phyloP scores from a whole-genome alignment of 2,329 filamentous ascomycete species.

The Phialophora tarda region DNA sequence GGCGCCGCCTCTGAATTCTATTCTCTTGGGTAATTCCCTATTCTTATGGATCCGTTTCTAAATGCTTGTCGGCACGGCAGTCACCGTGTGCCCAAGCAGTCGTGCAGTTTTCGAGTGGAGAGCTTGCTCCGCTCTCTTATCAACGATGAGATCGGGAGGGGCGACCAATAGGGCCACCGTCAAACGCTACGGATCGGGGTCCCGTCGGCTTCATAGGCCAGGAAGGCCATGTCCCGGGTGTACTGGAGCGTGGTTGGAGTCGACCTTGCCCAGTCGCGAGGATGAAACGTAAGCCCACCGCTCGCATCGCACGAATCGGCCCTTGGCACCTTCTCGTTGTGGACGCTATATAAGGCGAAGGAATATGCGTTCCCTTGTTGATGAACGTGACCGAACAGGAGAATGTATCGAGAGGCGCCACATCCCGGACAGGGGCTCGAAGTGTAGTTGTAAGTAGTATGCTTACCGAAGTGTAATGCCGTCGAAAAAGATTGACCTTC shows the following conservation, averaged over 20 bases:
- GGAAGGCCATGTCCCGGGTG: neutral
- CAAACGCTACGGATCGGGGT: neutral
- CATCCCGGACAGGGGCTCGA: neutral
- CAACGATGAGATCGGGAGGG: neutral
- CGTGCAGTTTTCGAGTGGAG: neutral
- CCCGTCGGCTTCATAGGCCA: neutral
- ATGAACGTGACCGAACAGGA: neutral
- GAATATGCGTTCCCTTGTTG: neutral
- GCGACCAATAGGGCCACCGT: neutral
- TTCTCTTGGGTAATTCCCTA: conserved; percentile 8
- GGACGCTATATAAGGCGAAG: neutral
- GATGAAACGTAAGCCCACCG: conserved; percentile 12
- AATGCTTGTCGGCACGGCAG: neutral
- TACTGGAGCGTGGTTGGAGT: neutral
- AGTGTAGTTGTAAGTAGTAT: neutral
- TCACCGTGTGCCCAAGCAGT: neutral
- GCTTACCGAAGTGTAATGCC: neutral
- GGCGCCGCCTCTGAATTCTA: neutral
- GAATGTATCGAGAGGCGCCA: neutral
- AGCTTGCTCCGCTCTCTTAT: conserved; percentile 13
- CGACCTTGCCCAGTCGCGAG: conserved; percentile 6
- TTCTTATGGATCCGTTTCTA: neutral
- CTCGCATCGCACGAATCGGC: conserved; percentile 1
- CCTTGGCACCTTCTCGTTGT: neutral
- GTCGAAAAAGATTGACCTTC: neutral